These are phyloP conservation scores for Kwoniella bestiolae DNA, from an alignment of 768 basidiomycete genomes.

Conservation along the genomic window DNA sequence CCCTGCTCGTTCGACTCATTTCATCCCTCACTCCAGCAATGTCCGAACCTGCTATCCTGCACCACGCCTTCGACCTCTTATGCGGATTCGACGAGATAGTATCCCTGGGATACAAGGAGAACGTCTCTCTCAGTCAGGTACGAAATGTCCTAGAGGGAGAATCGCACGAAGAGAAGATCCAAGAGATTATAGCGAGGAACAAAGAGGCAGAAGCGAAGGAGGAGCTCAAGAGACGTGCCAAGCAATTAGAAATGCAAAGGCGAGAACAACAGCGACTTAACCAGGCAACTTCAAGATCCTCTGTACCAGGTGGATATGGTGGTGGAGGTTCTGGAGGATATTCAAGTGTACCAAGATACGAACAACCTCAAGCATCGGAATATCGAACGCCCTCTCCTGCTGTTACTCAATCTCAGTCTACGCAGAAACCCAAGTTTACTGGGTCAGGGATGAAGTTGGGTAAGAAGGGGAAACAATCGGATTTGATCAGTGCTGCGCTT, in stretches of 20 bases:
- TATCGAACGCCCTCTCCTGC: slow-evolving; percentile 47
- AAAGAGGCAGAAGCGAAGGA: slow-evolving; percentile 99
- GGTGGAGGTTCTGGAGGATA: slow-evolving; percentile 73
- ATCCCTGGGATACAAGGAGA: slow-evolving; percentile 70
- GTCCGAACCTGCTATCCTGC: slow-evolving; percentile 72
- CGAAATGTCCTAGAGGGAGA: slow-evolving; percentile 62
- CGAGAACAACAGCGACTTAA: slow-evolving; percentile 86
- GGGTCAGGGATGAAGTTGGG: slow-evolving; percentile 95
- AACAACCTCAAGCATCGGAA: slow-evolving; percentile 60
- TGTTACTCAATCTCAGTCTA: slow-evolving; percentile 19
- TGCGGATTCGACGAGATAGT: slow-evolving; percentile 97
- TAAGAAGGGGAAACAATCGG: slow-evolving; percentile 85
- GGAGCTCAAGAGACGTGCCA: slow-evolving; percentile 95
- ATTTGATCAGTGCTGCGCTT: slow-evolving; percentile 76
- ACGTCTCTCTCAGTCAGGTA: slow-evolving; percentile 60
- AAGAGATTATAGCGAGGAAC: slow-evolving; percentile 98
- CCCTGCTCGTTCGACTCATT: slow-evolving; percentile 90
- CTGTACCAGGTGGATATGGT: slow-evolving; percentile 54
- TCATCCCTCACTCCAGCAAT: slow-evolving; percentile 62
- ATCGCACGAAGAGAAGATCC: slow-evolving; percentile 69
- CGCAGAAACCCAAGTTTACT: slow-evolving; percentile 76
- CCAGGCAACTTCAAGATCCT: slow-evolving; percentile 59
- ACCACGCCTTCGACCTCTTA: slow-evolving; percentile 89
- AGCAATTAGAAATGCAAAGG: slow-evolving; percentile 96
- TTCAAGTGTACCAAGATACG: slow-evolving; percentile 71